Evolutionary conservation across 257 asterid genomes (phyloP), one percentile per base, ranked within the genome.

Genomic region (Petrea volubilis): DNA sequence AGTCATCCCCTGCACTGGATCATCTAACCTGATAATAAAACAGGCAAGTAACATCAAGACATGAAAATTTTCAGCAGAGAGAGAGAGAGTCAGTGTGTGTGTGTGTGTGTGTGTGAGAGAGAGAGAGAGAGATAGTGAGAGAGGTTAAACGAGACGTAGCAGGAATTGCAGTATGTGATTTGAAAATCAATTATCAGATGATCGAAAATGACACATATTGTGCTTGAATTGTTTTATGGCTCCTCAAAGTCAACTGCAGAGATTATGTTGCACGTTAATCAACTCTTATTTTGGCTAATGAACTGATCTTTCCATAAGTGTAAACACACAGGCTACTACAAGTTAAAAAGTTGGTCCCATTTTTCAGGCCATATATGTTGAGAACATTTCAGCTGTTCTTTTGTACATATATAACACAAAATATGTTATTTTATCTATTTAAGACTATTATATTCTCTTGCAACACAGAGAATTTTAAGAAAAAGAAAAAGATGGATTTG

Each of bases 291-390:
- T 66, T 60, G 72, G 58, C 60, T 21, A 17, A 6, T 5, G 6
- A 17, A 13, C 27, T 40, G 50, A 14, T 47, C 17, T 55, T n/a
- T n/a, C n/a, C n/a, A 2, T 12, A 44, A 59, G 51, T 61, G 67
- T 47, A 21, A 53, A 41, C 51, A 60, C 38, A 55, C 27, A n/a
- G n/a, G 11, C 27, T 25, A 47, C 70, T 46, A 71, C 18, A 60
- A 18, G 78, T 75, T 71, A 50, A 62, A 71, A 59, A 38, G 47
- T 6, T 50, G 18, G 72, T 71, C 80, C 31, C 31, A 25, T 49
- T 58, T 25, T 53, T 71, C 25, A 18, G 6, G 11, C 51, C 36
- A 10, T 41, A 29, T 52, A 29, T 51, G 38, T 43, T 9, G 5
- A n/a, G n/a, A 65, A 57, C 57, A 31, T 31, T 46, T 55, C 36